Percentiles rank a stretch among this genome's conserved stretches.
phyloP scores from a whole-genome alignment of 1,139 yeast species.

The Diutina scorzettiae region DNA sequence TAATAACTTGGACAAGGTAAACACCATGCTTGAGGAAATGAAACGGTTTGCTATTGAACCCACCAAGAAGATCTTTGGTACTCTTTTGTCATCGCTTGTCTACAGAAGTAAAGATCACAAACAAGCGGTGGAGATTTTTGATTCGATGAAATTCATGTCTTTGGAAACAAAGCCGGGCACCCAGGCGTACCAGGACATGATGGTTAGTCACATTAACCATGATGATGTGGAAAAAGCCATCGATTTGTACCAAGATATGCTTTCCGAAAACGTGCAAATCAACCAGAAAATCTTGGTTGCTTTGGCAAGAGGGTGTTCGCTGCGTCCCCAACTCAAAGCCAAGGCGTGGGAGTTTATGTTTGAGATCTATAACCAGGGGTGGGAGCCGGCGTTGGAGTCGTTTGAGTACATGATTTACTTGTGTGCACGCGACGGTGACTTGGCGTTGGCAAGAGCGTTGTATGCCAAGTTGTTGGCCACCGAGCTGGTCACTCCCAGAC shows the following conservation, averaged over 20 bases:
- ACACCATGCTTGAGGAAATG: conserved; percentile 36
- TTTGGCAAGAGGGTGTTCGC: conserved; percentile 65
- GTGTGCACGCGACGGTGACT: conserved; percentile 71
- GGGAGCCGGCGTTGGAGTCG: conserved; percentile 39
- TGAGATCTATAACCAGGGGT: conserved; percentile 44
- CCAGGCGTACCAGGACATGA: conserved; percentile 57
- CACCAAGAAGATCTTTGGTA: conserved; percentile 45
- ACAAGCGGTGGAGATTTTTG: conserved; percentile 66
- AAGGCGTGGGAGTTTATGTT: conserved; percentile 74
- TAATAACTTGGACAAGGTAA: conserved; percentile 19
- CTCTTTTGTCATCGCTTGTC: conserved; percentile 56
- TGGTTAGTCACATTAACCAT: conserved; percentile 51
- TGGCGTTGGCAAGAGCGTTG: conserved; percentile 61
- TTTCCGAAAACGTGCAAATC: conserved; percentile 15
- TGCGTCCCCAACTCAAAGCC: conserved; percentile 31
- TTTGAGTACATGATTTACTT: conserved; percentile 62
- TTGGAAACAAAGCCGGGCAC: conserved; percentile 52
- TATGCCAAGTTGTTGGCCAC: conserved; percentile 42
- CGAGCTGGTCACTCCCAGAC: conserved; percentile 23
- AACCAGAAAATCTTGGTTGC: conserved; percentile 44
- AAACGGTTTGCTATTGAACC: conserved; percentile 38
- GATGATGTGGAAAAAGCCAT: conserved; percentile 60
- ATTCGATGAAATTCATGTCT: conserved; percentile 74
- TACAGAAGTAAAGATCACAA: conserved; percentile 38
- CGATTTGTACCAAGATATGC: conserved; percentile 68